These are phyloP conservation scores for Aspergillus ustus DNA, from an alignment of 2,329 filamentous ascomycete species.

Conservation along the genomic window DNA sequence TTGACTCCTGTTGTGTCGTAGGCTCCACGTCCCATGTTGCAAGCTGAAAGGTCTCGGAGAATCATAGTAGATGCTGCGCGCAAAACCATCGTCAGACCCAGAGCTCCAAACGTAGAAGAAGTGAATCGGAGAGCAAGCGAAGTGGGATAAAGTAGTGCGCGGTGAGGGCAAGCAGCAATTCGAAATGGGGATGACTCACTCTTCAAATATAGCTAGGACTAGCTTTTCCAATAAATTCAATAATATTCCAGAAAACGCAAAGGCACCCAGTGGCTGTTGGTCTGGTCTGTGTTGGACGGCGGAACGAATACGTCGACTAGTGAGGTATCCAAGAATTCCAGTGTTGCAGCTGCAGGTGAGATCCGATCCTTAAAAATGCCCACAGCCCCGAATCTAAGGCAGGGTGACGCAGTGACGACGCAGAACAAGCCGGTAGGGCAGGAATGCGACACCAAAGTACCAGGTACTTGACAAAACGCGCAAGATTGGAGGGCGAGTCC, in stretches of 20 bases:
- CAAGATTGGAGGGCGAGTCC: constrained; percentile 25
- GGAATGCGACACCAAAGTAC: constrained; percentile 33
- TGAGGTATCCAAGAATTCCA: constrained; percentile 30
- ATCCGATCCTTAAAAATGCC: constrained; percentile 43
- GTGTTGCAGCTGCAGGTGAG: constrained; percentile 39
- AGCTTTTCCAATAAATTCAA: constrained; percentile 10
- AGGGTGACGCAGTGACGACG: constrained; percentile 28
- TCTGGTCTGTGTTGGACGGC: constrained; percentile 24
- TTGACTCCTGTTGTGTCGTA: constrained; percentile 58
- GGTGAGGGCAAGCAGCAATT: neutral
- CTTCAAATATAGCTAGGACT: constrained; percentile 16
- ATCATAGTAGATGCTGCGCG: constrained; percentile 46
- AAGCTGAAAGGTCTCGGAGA: constrained; percentile 44
- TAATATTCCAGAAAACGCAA: constrained; percentile 18
- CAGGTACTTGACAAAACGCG: constrained; percentile 21
- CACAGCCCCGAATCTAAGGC: constrained; percentile 27
- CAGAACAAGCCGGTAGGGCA: constrained; percentile 30
- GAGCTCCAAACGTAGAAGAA: neutral
- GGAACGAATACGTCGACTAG: constrained; percentile 23
- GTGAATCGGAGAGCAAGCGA: neutral
- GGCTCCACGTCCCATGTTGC: constrained; percentile 57
- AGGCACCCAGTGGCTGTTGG: constrained; percentile 18
- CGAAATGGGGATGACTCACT: constrained; percentile 11
- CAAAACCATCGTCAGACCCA: constrained; percentile 35
- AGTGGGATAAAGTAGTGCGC: neutral